phyloP scores from a whole-genome alignment of 2,329 filamentous ascomycete genomes.

The Paradendryphiella salina region DNA sequence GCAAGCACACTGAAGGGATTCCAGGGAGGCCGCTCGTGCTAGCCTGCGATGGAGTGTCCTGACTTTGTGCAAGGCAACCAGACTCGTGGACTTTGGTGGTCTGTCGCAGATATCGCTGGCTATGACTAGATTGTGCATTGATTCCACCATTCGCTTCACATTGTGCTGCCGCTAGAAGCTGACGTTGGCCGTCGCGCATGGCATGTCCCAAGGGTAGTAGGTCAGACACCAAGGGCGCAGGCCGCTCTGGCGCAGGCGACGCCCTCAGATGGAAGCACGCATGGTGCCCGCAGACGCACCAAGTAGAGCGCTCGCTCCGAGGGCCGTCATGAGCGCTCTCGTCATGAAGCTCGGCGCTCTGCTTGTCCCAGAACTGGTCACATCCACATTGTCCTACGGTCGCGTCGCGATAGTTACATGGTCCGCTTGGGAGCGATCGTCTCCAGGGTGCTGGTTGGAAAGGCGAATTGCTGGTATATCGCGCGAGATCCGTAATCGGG shows the following conservation, averaged over 20 bases:
- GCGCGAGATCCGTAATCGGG: constrained; percentile 28
- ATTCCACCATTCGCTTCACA: constrained; percentile 19
- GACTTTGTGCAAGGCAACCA: constrained; percentile 25
- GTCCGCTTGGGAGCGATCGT: constrained; percentile 53
- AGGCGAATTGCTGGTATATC: constrained; percentile 17
- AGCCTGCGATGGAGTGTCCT: constrained; percentile 34
- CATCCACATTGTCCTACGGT: constrained; percentile 57
- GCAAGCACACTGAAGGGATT: constrained; percentile 45
- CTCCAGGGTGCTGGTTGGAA: constrained; percentile 28
- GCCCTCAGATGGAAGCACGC: constrained; percentile 57
- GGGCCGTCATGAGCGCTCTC: constrained; percentile 31
- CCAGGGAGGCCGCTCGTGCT: constrained; percentile 42
- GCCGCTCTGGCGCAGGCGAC: constrained; percentile 24
- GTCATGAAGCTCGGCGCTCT: constrained; percentile 40
- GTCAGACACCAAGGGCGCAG: constrained; percentile 13
- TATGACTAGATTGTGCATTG: constrained; percentile 13
- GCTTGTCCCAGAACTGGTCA: constrained; percentile 55
- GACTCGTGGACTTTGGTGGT: constrained; percentile 25
- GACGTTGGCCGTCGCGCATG: constrained; percentile 22
- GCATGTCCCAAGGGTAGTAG: constrained; percentile 10
- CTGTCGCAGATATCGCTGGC: constrained; percentile 22
- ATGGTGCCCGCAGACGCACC: constrained; percentile 61
- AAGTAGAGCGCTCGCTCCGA: constrained; percentile 43
- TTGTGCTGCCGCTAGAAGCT: constrained; percentile 16
- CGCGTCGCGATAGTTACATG: constrained; percentile 58